These are phyloP conservation scores for Epichloe brachyelytri DNA, from an alignment of 2,329 filamentous ascomycete genomes.

Conservation along the genomic window DNA sequence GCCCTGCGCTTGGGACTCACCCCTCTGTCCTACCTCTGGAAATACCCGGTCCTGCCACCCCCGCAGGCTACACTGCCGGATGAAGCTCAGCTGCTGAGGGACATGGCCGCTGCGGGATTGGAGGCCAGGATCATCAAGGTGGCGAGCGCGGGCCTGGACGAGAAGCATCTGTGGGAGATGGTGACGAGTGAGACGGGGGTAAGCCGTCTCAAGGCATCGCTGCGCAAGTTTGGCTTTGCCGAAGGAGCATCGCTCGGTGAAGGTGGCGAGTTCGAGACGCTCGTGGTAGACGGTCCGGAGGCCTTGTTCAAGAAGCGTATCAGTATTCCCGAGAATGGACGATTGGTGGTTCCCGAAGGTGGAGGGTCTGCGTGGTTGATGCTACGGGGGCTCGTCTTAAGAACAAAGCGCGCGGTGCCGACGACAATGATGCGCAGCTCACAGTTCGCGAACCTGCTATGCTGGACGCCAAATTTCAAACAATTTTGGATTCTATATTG, in stretches of 20 bases:
- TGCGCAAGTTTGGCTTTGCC: conserved; percentile 54
- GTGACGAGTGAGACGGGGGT: conserved; percentile 47
- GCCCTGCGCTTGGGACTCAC: conserved; percentile 70
- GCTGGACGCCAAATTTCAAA: conserved; percentile 49
- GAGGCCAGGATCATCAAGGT: conserved; percentile 94
- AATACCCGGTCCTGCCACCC: conserved; percentile 62
- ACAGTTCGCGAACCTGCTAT: conserved; percentile 46
- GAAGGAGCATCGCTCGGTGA: conserved; percentile 73
- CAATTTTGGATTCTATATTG: conserved; percentile 20
- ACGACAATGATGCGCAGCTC: conserved; percentile 7
- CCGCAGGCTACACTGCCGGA: conserved; percentile 20
- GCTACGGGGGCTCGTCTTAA: conserved; percentile 44
- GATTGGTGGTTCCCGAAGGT: conserved; percentile 47
- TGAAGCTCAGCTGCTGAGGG: conserved; percentile 52
- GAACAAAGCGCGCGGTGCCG: conserved; percentile 20
- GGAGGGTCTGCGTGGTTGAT: conserved; percentile 67
- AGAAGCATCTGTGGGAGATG: conserved; percentile 67
- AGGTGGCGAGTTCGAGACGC: conserved; percentile 90
- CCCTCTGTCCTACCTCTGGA: conserved; percentile 84
- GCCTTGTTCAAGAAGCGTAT: conserved; percentile 62
- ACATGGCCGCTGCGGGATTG: conserved; percentile 67
- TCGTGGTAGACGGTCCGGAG: conserved; percentile 69
- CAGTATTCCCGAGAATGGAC: conserved; percentile 40
- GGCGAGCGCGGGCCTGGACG: conserved; percentile 77
- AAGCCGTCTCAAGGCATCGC: conserved; percentile 34